A percentile compares a stretch with the other conserved stretches of the same genome.
These are phyloP conservation scores for Pisolithus marmoratus DNA, from an alignment of 768 basidiomycete genomes.

Conservation along the genomic window DNA sequence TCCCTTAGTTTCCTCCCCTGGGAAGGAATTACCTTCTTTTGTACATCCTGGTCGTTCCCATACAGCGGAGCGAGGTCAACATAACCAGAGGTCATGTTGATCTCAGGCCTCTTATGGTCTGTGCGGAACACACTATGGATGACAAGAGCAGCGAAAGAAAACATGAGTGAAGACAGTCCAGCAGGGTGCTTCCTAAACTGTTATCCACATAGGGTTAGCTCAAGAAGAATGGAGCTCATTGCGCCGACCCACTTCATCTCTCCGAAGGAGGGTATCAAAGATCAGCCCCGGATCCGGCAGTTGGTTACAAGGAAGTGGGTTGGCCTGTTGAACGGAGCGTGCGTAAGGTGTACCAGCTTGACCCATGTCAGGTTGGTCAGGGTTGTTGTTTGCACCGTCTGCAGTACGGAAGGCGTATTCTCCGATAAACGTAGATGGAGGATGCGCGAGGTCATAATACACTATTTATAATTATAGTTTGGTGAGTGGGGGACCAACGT, in stretches of 20 bases:
- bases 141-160: slow-evolving; percentile 76
- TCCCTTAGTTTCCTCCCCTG: neutral
- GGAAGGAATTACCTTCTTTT: slow-evolving; percentile 43
- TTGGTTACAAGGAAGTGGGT: slow-evolving; percentile 59
- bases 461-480: slow-evolving; percentile 37
- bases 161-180: slow-evolving; percentile 76
- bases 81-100: slow-evolving; percentile 85
- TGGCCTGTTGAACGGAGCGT: slow-evolving; percentile 68
- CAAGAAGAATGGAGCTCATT: neutral
- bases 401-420: slow-evolving; percentile 63
- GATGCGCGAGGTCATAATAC: slow-evolving; percentile 79
- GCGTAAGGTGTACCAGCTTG: slow-evolving; percentile 76
- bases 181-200: slow-evolving; percentile 75
- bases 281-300: slow-evolving; percentile 76
- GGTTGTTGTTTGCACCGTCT: slow-evolving; percentile 77
- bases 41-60: slow-evolving; percentile 59
- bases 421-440: slow-evolving; percentile 64
- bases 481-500: neutral
- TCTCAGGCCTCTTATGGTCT: slow-evolving; percentile 53
- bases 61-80: slow-evolving; percentile 83
- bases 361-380: slow-evolving; percentile 63
- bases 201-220: slow-evolving; percentile 4
- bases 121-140: slow-evolving; percentile 89
- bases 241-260: slow-evolving; percentile 47
- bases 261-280: slow-evolving; percentile 73